Evolutionary conservation across 805 yeast species (phyloP).

Genomic region (Saccharomycopsis amapae): DNA sequence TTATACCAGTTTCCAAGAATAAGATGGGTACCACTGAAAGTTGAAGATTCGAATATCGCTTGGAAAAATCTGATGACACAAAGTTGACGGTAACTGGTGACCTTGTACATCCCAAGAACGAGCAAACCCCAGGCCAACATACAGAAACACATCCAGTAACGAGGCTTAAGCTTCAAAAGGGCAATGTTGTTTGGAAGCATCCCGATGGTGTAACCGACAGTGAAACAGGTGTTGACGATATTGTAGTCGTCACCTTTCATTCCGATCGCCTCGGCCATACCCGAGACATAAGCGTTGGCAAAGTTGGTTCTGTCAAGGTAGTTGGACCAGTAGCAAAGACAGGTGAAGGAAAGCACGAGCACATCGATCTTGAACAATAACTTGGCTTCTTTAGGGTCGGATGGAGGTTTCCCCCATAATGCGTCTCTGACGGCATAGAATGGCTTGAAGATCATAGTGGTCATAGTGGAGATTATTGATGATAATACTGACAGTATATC

Average conservation of each 20-base stretch:
- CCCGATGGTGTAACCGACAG: slow-evolving; percentile 54
- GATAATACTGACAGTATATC: background rate
- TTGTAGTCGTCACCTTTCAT: slow-evolving; percentile 45
- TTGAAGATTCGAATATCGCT: slow-evolving; percentile 53
- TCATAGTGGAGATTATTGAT: background rate
- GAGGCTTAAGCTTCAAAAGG: slow-evolving; percentile 45
- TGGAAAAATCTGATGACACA: slow-evolving; percentile 54
- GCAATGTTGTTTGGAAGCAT: slow-evolving; percentile 56
- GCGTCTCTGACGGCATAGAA: slow-evolving; percentile 18
- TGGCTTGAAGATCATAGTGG: slow-evolving; percentile 5
- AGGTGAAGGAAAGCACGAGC: slow-evolving; percentile 34
- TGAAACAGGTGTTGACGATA: slow-evolving; percentile 47
- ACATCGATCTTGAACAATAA: slow-evolving; percentile 34
- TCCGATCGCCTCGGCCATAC: slow-evolving; percentile 51
- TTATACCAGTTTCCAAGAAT: slow-evolving; percentile 50
- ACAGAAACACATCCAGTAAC: slow-evolving; percentile 49
- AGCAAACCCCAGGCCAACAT: slow-evolving; percentile 50
- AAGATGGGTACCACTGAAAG: slow-evolving; percentile 48
- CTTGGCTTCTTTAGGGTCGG: slow-evolving; percentile 29
- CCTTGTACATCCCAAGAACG: slow-evolving; percentile 45
- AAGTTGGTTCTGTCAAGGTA: slow-evolving; percentile 53
- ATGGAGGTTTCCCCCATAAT: slow-evolving; percentile 32
- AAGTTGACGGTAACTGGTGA: slow-evolving; percentile 40
- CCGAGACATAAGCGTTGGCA: slow-evolving; percentile 57
- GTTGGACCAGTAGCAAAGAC: slow-evolving; percentile 40